phyloP scores from a whole-genome alignment of 805 yeast species.

The Cyberlindnera lachancei region DNA sequence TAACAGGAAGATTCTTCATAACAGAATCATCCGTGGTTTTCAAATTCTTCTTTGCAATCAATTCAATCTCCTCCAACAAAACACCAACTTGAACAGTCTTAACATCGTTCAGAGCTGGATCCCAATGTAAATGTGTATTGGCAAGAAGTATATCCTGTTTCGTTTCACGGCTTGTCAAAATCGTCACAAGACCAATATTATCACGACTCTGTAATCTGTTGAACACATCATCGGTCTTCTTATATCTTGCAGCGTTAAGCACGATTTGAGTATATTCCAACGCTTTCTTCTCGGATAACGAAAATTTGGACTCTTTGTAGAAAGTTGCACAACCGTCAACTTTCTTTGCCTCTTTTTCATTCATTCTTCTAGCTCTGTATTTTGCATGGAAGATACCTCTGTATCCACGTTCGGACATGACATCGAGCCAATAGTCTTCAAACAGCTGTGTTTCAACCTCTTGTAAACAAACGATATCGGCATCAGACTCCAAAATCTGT shows the following conservation, averaged over 20 bases:
- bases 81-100: conserved; percentile 94
- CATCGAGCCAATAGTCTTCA: conserved; percentile 81
- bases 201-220: conserved; percentile 96
- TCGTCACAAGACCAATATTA: conserved; percentile 75
- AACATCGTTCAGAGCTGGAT: conserved; percentile 92
- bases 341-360: conserved; percentile 67
- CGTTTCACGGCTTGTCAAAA: conserved; percentile 64
- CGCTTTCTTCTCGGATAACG: conserved; percentile 58
- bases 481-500: conserved; percentile 55
- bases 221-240: conserved; percentile 89
- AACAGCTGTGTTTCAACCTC: conserved; percentile 87
- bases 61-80: conserved; percentile 78
- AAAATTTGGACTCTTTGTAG: conserved; percentile 62
- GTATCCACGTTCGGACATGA: conserved; percentile 68
- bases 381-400: conserved; percentile 77
- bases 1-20: conserved; percentile 57
- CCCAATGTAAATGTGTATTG: conserved; percentile 97
- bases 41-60: conserved; percentile 35
- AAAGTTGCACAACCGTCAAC: conserved; percentile 99
- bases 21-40: conserved; percentile 34
- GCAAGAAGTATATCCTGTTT: conserved; percentile 70
- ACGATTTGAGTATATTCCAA: conserved; percentile 81
- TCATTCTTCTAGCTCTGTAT: conserved; percentile 89
- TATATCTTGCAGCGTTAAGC: conserved; percentile 76
- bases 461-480: conserved; percentile 86